These are phyloP conservation scores for Lecanicillium sp. DNA, from an alignment of 2,329 filamentous ascomycete genomes.

Conservation along the genomic window DNA sequence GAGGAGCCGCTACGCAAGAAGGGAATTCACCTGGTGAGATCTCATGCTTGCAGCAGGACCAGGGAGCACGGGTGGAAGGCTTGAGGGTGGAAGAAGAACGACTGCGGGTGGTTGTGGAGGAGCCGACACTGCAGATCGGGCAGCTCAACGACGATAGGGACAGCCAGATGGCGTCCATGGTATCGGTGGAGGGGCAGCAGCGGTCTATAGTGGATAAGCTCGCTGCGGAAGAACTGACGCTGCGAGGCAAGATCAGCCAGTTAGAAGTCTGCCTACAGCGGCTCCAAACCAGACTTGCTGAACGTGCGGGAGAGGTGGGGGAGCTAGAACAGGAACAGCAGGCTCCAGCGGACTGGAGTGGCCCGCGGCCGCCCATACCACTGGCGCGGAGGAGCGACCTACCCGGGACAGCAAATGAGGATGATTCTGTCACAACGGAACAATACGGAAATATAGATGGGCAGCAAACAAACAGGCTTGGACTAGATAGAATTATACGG, in stretches of 20 bases:
- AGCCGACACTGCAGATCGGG: not conserved
- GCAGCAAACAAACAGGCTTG: not conserved
- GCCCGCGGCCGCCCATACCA: not conserved
- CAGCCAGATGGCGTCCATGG: not conserved
- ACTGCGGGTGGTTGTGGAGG: not conserved
- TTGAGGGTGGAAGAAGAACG: not conserved
- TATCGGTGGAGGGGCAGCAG: not conserved
- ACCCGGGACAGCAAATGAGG: not conserved
- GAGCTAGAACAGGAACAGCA: not conserved
- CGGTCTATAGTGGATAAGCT: not conserved
- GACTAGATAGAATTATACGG: slow-evolving; percentile 1
- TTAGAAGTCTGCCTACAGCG: not conserved
- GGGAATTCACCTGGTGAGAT: not conserved
- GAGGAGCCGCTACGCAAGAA: not conserved
- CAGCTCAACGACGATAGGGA: not conserved
- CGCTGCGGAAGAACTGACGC: not conserved
- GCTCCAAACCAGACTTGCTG: not conserved
- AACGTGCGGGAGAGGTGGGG: not conserved
- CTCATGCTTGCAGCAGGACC: not conserved
- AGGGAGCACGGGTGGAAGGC: not conserved
- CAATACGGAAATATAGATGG: not conserved
- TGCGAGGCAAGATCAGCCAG: not conserved
- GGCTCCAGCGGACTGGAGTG: too few species aligned
- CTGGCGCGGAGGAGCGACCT: not conserved
- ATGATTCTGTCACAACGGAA: not conserved